Conservation (phyloP, 108 stramenopile species). For the Nitzschia sp. region DNA sequence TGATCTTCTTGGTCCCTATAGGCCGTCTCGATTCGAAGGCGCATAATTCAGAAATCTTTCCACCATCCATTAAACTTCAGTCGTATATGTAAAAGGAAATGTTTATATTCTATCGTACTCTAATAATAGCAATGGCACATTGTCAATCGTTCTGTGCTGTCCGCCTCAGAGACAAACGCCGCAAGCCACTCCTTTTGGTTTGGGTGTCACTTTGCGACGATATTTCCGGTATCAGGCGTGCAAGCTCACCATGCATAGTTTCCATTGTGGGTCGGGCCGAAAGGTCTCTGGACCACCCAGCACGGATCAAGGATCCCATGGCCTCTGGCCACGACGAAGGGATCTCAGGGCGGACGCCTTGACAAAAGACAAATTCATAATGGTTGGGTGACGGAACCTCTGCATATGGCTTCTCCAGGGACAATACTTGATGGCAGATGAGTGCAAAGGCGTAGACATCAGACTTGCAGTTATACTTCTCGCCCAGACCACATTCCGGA, state of each 20-base stretch:
- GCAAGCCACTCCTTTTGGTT: no score
- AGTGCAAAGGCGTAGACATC: conserved; percentile 68
- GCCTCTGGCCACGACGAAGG: neutral
- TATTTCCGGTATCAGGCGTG: no score
- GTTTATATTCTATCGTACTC: no score
- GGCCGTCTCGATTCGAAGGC: conserved; percentile 41
- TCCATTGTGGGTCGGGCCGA: conserved; percentile 12
- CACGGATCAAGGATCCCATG: neutral
- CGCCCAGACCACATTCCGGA: conserved; percentile 34
- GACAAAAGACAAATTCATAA: neutral
- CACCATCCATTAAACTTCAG: no score
- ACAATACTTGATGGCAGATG: conserved; percentile 12
- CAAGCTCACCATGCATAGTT: neutral
- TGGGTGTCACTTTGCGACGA: no score
- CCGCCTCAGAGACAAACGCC: no score
- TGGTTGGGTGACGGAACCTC: neutral
- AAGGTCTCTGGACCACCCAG: conserved; percentile 17
- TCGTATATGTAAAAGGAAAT: no score
- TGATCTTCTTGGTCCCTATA: conserved; percentile 37
- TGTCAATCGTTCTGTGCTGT: no score
- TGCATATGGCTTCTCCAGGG: conserved; percentile 5
- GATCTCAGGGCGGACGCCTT: conserved; percentile 6
- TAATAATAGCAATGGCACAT: no score
- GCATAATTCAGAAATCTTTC: neutral
- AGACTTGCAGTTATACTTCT: conserved; percentile 45